Conservation (phyloP, 768 basidiomycete genomes). For the Leucosporidium creatinivorum region DNA sequence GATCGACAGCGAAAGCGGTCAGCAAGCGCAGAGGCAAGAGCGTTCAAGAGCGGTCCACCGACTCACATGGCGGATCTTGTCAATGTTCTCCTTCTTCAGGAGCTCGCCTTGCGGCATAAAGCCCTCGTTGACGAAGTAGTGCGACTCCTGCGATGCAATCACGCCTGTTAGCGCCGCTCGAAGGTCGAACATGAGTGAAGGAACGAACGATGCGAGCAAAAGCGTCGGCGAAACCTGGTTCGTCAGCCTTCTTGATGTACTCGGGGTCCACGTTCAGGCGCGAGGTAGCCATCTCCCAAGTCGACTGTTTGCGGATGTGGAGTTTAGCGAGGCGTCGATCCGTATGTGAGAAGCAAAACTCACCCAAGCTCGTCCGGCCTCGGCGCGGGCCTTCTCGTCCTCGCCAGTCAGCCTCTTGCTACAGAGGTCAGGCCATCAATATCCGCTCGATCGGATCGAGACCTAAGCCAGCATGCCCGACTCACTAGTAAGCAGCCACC, state of each 20-base stretch:
- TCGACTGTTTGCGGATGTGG: neutral
- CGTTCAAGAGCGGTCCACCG: too few relatives aligned
- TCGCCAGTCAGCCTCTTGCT: conserved; percentile 30
- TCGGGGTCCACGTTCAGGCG: conserved; percentile 63
- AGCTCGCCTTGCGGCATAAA: conserved; percentile 43
- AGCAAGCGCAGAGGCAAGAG: too few relatives aligned
- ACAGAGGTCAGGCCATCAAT: conserved; percentile 53
- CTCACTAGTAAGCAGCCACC: conserved; percentile 66
- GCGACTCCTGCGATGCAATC: conserved; percentile 38
- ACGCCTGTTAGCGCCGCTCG: conserved; percentile 1
- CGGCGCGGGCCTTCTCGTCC: conserved; percentile 24
- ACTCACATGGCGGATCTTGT: conserved; percentile 9
- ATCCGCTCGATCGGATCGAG: too few relatives aligned
- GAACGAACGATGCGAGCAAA: conserved; percentile 63
- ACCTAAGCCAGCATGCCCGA: conserved; percentile 48
- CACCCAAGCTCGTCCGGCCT: conserved; percentile 31
- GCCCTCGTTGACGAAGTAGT: conserved; percentile 78
- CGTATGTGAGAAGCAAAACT: too few relatives aligned
- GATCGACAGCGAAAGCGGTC: neutral
- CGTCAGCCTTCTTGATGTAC: conserved; percentile 62
- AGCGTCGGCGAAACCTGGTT: conserved; percentile 51
- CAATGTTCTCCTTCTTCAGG: conserved; percentile 11
- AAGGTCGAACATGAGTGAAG: neutral
- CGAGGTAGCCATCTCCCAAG: conserved; percentile 65
- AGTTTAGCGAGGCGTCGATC: neutral